phyloP scores from a whole-genome alignment of 1,284 basidiomycete genomes.

The Nidula niveotomentosa region DNA sequence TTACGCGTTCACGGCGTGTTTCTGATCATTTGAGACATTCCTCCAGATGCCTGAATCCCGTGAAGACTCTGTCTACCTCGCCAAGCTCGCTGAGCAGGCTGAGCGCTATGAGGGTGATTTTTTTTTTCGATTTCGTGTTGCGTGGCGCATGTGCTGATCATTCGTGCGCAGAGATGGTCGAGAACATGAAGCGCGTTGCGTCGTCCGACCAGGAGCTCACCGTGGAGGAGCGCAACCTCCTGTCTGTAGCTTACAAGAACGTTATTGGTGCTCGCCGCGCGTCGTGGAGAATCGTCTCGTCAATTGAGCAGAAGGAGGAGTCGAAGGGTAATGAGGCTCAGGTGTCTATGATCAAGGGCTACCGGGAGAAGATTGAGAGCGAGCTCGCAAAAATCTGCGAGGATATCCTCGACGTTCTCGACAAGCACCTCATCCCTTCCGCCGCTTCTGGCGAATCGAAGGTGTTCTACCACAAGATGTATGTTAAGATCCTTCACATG shows the following conservation, averaged over 20 bases:
- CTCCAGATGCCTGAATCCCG: conserved; percentile 80
- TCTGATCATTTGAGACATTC: conserved; percentile 6
- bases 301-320: conserved; percentile 99
- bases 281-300: conserved; percentile 98
- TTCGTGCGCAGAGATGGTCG: conserved; percentile 85
- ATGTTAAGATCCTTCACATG: conserved; percentile 25
- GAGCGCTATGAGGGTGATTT: conserved; percentile 94
- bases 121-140: conserved; percentile 9
- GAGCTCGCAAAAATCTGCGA: conserved; percentile 99
- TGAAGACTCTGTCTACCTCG: conserved; percentile 98
- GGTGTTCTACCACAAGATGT: conserved; percentile 99
- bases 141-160: conserved; percentile 12
- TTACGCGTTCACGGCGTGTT: conserved; percentile 29
- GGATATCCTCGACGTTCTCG: conserved; percentile 98
- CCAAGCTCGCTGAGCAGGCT: conserved; percentile 99
- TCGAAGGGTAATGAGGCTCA: conserved; percentile 98
- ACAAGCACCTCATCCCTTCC: conserved; percentile 99
- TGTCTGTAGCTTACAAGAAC: conserved; percentile 99
- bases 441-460: conserved; percentile 98
- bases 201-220: conserved; percentile 98
- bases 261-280: conserved; percentile 99
- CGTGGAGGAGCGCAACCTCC: conserved; percentile 98
- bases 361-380: conserved; percentile 98
- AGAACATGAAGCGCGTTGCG: conserved; percentile 98
- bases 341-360: conserved; percentile 98